Conservation (phyloP, 176 grass and related monocot species). For the Oryza longistaminata region DNA sequence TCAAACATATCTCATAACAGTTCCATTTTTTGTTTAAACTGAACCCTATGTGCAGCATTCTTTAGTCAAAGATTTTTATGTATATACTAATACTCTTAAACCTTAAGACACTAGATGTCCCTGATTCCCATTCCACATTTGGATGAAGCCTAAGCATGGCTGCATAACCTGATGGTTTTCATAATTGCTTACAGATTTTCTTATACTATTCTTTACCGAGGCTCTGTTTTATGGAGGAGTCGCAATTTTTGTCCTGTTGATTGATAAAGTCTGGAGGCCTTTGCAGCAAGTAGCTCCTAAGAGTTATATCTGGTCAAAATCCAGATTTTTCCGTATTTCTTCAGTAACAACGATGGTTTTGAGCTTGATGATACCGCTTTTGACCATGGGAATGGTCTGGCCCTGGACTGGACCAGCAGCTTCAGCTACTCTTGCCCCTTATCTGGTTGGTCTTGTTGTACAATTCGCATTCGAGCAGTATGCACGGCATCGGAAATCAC, state of each 20-base stretch:
- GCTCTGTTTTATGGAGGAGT: constrained; percentile 89
- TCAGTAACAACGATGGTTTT: constrained; percentile 88
- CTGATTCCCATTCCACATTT: neutral
- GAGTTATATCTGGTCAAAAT: constrained; percentile 61
- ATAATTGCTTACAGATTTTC: constrained; percentile 69
- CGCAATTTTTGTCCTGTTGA: constrained; percentile 79
- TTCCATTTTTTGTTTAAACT: neutral
- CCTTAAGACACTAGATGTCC: neutral
- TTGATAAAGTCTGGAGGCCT: constrained; percentile 83
- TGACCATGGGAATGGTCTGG: constrained; percentile 98
- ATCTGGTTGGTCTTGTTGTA: constrained; percentile 91
- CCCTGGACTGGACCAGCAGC: constrained; percentile 97
- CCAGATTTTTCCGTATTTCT: constrained; percentile 69
- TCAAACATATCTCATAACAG: neutral
- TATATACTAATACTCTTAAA: neutral
- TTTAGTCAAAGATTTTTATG: neutral
- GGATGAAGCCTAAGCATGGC: neutral
- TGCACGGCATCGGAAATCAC: constrained; percentile 68
- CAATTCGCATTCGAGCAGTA: constrained; percentile 95
- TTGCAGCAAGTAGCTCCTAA: constrained; percentile 58
- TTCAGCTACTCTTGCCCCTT: constrained; percentile 93
- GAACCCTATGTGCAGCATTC: constrained; percentile 13
- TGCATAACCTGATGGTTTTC: constrained; percentile 31
- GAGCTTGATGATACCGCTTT: constrained; percentile 88
- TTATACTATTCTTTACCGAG: constrained; percentile 99